Evolutionary conservation across 768 basidiomycete species (phyloP).

Genomic region (Russula griseocarnosa): DNA sequence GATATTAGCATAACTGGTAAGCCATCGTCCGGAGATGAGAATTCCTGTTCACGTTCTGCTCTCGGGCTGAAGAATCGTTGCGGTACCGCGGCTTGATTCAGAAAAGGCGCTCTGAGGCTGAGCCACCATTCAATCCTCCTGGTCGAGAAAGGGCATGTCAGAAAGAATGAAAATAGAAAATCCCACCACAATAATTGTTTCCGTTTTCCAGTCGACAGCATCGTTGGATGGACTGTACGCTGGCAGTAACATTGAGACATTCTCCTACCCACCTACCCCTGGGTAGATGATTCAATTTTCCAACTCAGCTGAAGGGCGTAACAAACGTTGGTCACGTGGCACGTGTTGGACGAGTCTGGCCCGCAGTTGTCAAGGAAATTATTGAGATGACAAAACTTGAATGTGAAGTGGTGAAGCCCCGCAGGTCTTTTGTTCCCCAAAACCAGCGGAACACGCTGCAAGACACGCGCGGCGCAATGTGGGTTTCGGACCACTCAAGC

Average conservation of each 20-base stretch:
- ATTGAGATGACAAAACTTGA: background rate
- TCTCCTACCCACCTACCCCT: background rate
- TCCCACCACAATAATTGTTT: background rate
- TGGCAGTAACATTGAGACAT: background rate
- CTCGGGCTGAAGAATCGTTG: background rate
- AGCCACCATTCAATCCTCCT: background rate
- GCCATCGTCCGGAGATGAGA: background rate
- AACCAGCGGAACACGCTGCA: conserved; percentile 3
- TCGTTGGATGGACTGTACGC: background rate
- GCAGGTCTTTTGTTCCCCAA: conserved; percentile 15
- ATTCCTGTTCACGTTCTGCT: background rate
- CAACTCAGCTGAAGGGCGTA: background rate
- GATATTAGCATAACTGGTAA: too few relatives aligned
- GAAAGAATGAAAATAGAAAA: background rate
- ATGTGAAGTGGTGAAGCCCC: conserved; percentile 1
- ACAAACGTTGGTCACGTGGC: background rate
- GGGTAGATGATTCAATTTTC: too few relatives aligned
- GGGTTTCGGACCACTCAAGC: background rate
- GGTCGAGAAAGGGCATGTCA: background rate
- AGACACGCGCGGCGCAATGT: background rate
- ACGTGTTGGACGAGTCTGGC: background rate
- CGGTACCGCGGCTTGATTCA: background rate
- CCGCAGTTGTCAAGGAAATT: background rate
- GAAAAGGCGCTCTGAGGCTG: background rate
- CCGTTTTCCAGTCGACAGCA: background rate